Evolutionary conservation across 768 basidiomycete species (phyloP).

Genomic region (Kwoniella sp.): DNA sequence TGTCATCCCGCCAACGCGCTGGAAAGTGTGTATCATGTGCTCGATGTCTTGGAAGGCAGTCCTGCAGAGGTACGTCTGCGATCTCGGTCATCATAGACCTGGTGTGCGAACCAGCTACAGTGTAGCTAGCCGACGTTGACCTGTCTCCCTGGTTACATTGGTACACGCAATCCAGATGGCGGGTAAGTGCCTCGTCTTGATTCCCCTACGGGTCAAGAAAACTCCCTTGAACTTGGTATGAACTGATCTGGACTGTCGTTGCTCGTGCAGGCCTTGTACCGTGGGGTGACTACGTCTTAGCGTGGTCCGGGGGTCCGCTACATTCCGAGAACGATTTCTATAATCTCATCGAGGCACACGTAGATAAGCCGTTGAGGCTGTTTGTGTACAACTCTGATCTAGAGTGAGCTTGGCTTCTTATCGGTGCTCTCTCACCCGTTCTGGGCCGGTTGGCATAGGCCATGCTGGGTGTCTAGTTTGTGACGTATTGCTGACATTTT

Average conservation of each 20-base stretch:
- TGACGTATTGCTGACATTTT: no score
- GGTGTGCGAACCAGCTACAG: not conserved
- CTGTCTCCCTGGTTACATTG: not conserved
- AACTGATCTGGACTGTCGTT: not conserved
- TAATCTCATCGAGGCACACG: slow-evolving; percentile 88
- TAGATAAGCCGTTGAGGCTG: slow-evolving; percentile 88
- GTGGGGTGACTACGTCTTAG: slow-evolving; percentile 75
- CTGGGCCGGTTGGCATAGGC: slow-evolving; percentile 7
- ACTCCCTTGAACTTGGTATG: not conserved
- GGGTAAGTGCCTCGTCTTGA: slow-evolving; percentile 14
- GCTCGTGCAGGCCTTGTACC: slow-evolving; percentile 77
- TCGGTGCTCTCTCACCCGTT: slow-evolving; percentile 23
- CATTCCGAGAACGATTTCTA: slow-evolving; percentile 94
- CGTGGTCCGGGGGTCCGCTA: slow-evolving; percentile 93
- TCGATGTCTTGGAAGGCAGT: slow-evolving; percentile 93
- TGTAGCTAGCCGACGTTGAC: no score
- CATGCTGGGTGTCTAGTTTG: no score
- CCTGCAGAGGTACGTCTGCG: slow-evolving; percentile 75
- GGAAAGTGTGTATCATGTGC: slow-evolving; percentile 96
- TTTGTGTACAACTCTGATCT: slow-evolving; percentile 98
- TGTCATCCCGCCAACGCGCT: slow-evolving; percentile 85
- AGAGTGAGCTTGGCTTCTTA: slow-evolving; percentile 82
- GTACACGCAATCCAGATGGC: slow-evolving; percentile 16
- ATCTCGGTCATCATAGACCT: not conserved
- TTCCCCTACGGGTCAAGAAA: not conserved